phyloP scores from a whole-genome alignment of 352 stramenopile genomes.

The Pythium periplocum region DNA sequence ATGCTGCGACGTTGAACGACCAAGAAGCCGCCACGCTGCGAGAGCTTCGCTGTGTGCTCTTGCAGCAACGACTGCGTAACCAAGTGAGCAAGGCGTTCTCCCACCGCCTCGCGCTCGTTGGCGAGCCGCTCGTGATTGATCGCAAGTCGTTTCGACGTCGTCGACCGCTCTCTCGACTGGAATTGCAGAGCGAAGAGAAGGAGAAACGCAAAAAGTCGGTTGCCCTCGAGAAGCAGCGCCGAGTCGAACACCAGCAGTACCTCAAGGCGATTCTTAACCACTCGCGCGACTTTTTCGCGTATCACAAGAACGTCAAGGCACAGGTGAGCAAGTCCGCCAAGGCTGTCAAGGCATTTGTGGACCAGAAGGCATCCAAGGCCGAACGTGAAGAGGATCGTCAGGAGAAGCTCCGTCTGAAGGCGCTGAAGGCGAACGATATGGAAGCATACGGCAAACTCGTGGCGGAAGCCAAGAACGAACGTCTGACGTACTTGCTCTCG shows the following conservation, averaged over 20 bases:
- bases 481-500: constrained; percentile 94
- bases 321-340: constrained; percentile 66
- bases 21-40: constrained; percentile 44
- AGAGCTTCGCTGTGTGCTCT: constrained; percentile 57
- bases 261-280: constrained; percentile 80
- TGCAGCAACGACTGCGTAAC: constrained; percentile 69
- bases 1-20: constrained; percentile 27
- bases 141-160: constrained; percentile 72
- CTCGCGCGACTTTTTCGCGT: constrained; percentile 82
- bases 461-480: constrained; percentile 97
- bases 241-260: constrained; percentile 72
- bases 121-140: constrained; percentile 63
- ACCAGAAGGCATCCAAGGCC: constrained; percentile 67
- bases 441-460: constrained; percentile 96
- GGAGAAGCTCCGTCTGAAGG: constrained; percentile 86
- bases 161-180: constrained; percentile 49
- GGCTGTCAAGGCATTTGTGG: constrained; percentile 69
- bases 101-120: constrained; percentile 54
- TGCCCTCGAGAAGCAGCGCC: constrained; percentile 77
- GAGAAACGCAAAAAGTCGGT: constrained; percentile 81
- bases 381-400: constrained; percentile 85
- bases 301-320: constrained; percentile 80
- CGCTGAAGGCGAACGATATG: constrained; percentile 96
- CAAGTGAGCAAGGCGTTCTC: constrained; percentile 59
- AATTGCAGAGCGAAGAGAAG: constrained; percentile 64